A percentile compares a stretch with the other conserved stretches of the same genome.
Evolutionary conservation across 2,329 filamentous ascomycete genomes (phyloP).

Genomic region (Phoma sp.): DNA sequence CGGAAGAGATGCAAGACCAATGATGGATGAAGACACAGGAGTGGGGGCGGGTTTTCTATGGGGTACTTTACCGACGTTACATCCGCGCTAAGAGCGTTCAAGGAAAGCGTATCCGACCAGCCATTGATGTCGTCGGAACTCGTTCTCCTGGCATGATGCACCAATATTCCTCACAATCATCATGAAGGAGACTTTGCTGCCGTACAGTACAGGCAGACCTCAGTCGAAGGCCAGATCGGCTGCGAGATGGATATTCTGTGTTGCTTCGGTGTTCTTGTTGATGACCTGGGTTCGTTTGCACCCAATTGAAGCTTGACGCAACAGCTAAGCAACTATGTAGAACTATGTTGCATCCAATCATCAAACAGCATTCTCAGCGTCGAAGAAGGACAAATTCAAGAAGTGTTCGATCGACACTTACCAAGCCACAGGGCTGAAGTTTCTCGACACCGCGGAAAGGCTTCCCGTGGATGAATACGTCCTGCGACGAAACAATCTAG

Average conservation of each 20-base stretch:
- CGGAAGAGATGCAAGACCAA: constrained; percentile 4
- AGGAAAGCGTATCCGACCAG: constrained; percentile 9
- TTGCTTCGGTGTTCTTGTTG: constrained; percentile 4
- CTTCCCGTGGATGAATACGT: constrained; percentile 61
- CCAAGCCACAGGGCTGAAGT: constrained; percentile 57
- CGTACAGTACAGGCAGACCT: background rate
- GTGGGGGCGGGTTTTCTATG: constrained; percentile 14
- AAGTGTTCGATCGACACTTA: constrained; percentile 61
- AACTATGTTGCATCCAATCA: constrained; percentile 1
- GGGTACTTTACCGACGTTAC: constrained; percentile 11
- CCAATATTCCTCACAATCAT: background rate
- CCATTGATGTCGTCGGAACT: constrained; percentile 2
- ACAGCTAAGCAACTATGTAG: background rate
- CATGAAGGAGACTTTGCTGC: constrained; percentile 11
- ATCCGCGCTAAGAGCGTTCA: background rate
- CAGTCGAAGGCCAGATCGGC: background rate
- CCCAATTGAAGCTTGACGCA: background rate
- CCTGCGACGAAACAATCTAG: constrained; percentile 62
- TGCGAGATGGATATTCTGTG: constrained; percentile 4
- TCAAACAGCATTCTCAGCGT: background rate
- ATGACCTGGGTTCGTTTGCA: constrained; percentile 8
- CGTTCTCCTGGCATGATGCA: background rate
- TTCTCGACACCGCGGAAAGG: constrained; percentile 57
- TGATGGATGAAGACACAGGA: background rate
- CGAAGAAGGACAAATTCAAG: constrained; percentile 39